A percentile compares a stretch with the other conserved stretches of the same genome.
phyloP scores from a whole-genome alignment of 305 asterid genomes.

The Fraxinus baroniana region DNA sequence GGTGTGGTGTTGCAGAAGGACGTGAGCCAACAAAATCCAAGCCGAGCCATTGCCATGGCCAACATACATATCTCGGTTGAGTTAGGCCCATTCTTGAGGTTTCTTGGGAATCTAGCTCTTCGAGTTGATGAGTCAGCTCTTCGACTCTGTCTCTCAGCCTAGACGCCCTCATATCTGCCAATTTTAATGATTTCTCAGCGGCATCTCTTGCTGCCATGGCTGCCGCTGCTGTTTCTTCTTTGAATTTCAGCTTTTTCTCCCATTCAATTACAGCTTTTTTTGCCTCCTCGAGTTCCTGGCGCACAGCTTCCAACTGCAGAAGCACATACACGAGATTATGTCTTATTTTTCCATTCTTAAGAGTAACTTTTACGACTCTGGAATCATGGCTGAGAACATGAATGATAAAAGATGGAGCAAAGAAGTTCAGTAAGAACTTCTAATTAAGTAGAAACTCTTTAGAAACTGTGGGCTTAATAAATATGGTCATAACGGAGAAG shows the following conservation, averaged over 20 bases:
- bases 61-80: conserved; percentile 77
- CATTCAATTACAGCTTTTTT: conserved; percentile 64
- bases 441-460: background rate
- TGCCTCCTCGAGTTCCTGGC: conserved; percentile 82
- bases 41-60: conserved; percentile 99
- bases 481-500: background rate
- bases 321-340: conserved; percentile 14
- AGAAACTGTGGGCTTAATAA: background rate
- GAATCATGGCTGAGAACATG: background rate
- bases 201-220: conserved; percentile 98
- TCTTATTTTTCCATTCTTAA: background rate
- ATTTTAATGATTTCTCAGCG: conserved; percentile 82
- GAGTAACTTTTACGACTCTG: conserved; percentile 1
- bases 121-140: conserved; percentile 86
- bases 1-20: conserved; percentile 43
- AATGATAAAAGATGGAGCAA: background rate
- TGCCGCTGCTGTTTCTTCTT: conserved; percentile 92
- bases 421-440: background rate
- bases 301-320: conserved; percentile 69
- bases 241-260: conserved; percentile 83
- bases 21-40: conserved; percentile 65
- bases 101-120: conserved; percentile 63
- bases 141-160: conserved; percentile 88
- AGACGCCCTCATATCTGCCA: conserved; percentile 80
- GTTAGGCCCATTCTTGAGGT: conserved; percentile 49